Conservation (phyloP, 1,284 basidiomycete genomes). For the Heterobasidion irregulare region DNA sequence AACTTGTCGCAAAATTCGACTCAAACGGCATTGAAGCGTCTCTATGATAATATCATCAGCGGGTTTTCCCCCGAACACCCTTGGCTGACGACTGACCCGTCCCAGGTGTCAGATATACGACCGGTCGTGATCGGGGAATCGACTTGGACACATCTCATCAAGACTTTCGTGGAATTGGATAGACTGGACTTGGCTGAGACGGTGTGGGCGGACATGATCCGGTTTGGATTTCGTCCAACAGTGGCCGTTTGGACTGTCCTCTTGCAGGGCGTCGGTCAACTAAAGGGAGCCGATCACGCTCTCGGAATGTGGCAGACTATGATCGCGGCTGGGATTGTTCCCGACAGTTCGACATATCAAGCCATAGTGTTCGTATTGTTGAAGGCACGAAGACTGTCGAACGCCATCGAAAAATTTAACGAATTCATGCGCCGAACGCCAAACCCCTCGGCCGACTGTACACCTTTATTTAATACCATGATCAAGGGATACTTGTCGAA, state of each 20-base stretch:
- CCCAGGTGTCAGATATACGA: conserved; percentile 23
- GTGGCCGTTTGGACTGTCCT: conserved; percentile 56
- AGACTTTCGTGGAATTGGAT: conserved; percentile 45
- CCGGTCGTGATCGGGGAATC: conserved; percentile 44
- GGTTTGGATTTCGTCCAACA: conserved; percentile 38
- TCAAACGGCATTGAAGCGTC: conserved; percentile 24
- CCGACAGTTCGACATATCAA: conserved; percentile 49
- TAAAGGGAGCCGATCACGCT: conserved; percentile 37
- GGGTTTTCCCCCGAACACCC: conserved; percentile 39
- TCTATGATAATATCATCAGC: conserved; percentile 40
- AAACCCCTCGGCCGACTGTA: too few relatives aligned
- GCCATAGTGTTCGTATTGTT: conserved; percentile 53
- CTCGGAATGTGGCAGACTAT: conserved; percentile 53
- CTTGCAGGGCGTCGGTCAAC: conserved; percentile 48
- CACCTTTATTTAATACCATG: conserved; percentile 53
- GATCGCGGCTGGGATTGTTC: conserved; percentile 38
- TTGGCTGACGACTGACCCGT: conserved; percentile 34
- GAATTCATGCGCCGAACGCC: conserved; percentile 24
- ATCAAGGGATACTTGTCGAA: conserved; percentile 50
- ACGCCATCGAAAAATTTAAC: conserved; percentile 41
- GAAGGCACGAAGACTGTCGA: conserved; percentile 31
- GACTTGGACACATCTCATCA: conserved; percentile 56
- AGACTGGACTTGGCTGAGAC: conserved; percentile 45
- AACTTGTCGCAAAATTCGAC: conserved; percentile 23
- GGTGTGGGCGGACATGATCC: conserved; percentile 57